Base-by-base conservation (phyloP, 441 rosid genomes). In the Aquilaria agallochum region DNA sequence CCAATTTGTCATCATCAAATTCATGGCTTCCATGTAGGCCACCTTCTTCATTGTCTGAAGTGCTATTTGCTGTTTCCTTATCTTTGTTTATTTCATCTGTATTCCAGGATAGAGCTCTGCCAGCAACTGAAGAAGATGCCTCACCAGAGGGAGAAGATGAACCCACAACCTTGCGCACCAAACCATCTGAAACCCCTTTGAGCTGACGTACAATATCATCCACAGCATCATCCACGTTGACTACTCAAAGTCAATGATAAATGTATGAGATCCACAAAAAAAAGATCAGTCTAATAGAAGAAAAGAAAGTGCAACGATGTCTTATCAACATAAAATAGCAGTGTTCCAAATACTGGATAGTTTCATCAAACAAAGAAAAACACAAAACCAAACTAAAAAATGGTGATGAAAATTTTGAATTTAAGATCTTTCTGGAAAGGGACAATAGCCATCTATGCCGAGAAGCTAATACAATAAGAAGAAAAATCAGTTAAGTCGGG, bases 221-320 rank as follows among this genome's bases (percentile, higher is more conserved):
- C 78, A 90, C 78, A 14, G 98, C 97, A 88, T 90, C 99, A 72
- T 95, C 99, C 64, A 95, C 97, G 72, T 92, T 89, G 66, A 95
- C 98, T 95, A 90, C 66, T 63, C 71, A 58, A 2, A 66, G 65
- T 49, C 4, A 48, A 48, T 52, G 60, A 53, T 31, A 6, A 57
- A 13, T 46, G 65, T 56, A 9, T 20, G 56, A 53, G 44, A 33
- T 59, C 48, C 59, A 48, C n/a, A 46, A 31, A 55, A 20, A 11
- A 31, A 63, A 42, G 20, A 67, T 53, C 20, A 12, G 45, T 36
- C 6, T 4, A 8, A 36, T 36, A 36, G 42, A 3, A 3, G 42
- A 36, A 36, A 5, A 36, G 7, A 36, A 36, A 36, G 42, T 36
- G 42, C 42, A 36, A 36, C 5, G 27, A 4, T 36, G 5, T 36